Evolutionary conservation across 331 rosid species (phyloP), one percentile per base, ranked within the genome.

Genomic region (Spiraea crenata): DNA sequence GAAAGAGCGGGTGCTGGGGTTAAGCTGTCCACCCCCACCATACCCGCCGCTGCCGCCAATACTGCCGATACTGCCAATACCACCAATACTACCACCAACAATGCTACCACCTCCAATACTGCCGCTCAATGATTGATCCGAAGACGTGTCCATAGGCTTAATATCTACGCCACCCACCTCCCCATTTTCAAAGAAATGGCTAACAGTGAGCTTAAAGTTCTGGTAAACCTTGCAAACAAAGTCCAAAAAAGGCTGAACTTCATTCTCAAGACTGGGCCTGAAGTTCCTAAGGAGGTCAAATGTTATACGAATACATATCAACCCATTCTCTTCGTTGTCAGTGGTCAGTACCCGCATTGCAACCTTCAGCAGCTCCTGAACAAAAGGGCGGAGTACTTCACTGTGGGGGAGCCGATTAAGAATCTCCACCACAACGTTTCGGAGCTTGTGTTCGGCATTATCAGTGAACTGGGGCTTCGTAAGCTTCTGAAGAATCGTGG

Each of bases 1-100:
- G 81, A 92, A 92, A 40, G 98, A 92, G 13, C 96, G 89, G n/a
- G 88, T 85, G 78, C 96, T 92, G n/a, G 98, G 96, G 76, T 92
- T 92, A 74, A 92, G 92, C 83, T 86, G 92, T 12, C 77, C 76
- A 14, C 89, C 82, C 68, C 86, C 93, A 14, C 80, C 58, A 67
- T 86, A 75, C 38, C 83, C 73, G 51, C 81, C 16, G 38, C 63
- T 14, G 38, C 63, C 63, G 14, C 63, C 63, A 35, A 57, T 57
- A 57, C 63, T n/a, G 20, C 61, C n/a, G 1, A 35, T 37, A 1
- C 19, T 55, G 3, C 49, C 49, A 9, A 35, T 37, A 55, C 60
- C 60, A 12, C 61, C 39, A 0, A 56, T 56, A 54, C 58, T 31
- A 57, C 63, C 62, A 0, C 41, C 62, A 5, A 25, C 40, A 0